Evolutionary conservation across 2,329 filamentous ascomycete genomes (phyloP).

Genomic region (Alternaria atra): DNA sequence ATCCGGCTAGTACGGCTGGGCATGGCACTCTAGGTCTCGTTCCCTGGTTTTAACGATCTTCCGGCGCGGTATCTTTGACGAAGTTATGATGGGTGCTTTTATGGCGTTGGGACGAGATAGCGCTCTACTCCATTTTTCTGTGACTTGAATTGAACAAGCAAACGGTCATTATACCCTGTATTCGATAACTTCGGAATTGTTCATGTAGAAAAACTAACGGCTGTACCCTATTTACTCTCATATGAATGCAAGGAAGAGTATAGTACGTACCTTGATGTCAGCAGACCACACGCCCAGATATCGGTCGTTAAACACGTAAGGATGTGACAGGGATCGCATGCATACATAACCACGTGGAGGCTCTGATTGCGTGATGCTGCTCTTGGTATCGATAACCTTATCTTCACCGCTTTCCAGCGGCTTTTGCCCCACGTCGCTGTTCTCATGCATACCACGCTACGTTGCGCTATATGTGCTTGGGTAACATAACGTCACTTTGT

Average conservation of each 20-base stretch:
- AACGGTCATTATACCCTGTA: neutral
- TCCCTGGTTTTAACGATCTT: constrained; percentile 34
- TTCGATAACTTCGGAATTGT: neutral
- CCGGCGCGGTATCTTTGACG: neutral
- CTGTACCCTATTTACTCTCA: neutral
- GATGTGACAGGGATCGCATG: neutral
- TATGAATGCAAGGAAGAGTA: neutral
- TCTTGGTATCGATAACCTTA: constrained; percentile 33
- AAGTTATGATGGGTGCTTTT: neutral
- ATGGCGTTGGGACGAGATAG: neutral
- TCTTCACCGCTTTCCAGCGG: constrained; percentile 27
- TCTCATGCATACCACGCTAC: neutral
- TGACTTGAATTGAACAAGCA: neutral
- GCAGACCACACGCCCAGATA: neutral
- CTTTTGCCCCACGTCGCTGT: neutral
- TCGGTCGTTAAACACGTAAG: neutral
- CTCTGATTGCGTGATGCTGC: constrained; percentile 19
- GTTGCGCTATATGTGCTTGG: neutral
- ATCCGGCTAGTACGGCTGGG: constrained; percentile 19
- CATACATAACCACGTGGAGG: constrained; percentile 16
- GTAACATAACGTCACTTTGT: neutral
- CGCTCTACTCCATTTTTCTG: neutral
- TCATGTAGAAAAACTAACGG: neutral
- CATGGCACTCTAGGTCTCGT: constrained; percentile 34
- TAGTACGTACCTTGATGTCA: neutral